Conservation (phyloP, 2,329 filamentous ascomycete species). For the Talaromyces albobiverticillius region DNA sequence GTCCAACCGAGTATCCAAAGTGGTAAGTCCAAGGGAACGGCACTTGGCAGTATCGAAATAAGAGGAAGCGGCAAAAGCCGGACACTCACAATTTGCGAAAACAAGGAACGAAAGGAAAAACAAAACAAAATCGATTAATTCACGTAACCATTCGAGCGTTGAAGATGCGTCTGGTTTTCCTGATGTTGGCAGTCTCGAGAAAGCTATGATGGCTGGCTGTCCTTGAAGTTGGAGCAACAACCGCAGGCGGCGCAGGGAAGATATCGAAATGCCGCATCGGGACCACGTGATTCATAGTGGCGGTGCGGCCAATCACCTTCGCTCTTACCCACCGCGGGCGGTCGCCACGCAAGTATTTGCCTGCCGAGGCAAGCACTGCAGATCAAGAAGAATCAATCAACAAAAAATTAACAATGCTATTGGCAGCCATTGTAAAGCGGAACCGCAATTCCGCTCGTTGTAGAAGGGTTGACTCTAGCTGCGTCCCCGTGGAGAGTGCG, state of each 20-base stretch:
- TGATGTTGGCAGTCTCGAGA: neutral
- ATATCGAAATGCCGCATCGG: constrained; percentile 4
- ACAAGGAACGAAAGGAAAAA: neutral
- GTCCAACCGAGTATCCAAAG: no score
- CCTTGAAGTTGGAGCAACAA: neutral
- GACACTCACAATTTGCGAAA: neutral
- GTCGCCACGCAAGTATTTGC: no score
- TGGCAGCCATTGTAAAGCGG: no score
- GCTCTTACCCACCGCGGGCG: no score
- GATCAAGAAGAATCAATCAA: no score
- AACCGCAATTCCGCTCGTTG: no score
- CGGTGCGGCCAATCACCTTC: neutral
- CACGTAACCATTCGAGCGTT: neutral
- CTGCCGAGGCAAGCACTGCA: no score
- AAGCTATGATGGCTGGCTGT: neutral
- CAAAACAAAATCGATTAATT: neutral
- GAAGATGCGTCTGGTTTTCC: neutral
- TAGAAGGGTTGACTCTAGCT: no score
- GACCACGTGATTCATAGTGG: constrained; percentile 6
- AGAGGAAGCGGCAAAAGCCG: neutral
- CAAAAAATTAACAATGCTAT: no score
- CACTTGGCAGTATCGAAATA: no score
- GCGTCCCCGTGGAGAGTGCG: no score
- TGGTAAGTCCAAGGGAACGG: no score
- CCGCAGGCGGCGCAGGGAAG: neutral